Percentiles rank a stretch among this genome's conserved stretches.
Conservation (phyloP, 371 early-diverging fungal genomes). For the Circinella umbellata region DNA sequence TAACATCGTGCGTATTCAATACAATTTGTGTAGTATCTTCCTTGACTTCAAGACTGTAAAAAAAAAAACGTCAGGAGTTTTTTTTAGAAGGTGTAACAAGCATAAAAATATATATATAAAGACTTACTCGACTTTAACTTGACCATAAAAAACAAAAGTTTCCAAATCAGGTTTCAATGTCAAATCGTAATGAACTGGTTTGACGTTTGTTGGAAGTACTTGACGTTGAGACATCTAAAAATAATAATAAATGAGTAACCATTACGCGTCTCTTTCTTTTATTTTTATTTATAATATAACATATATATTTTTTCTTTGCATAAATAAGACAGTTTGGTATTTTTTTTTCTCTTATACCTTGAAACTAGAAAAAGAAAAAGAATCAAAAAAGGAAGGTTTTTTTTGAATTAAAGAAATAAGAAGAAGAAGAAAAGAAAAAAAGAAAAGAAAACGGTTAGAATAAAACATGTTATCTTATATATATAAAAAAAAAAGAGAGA, state of each 20-base stretch:
- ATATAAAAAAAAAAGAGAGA: too few species aligned
- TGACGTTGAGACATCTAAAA: constrained; percentile 37
- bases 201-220: constrained; percentile 75
- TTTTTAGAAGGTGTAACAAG: too few species aligned
- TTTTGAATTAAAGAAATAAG: too few species aligned
- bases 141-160: constrained; percentile 71
- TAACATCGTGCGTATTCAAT: constrained; percentile 66
- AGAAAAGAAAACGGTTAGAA: too few species aligned
- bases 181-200: constrained; percentile 77
- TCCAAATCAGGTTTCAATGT: constrained; percentile 68
- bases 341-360: too few species aligned
- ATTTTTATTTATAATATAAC: too few species aligned
- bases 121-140: constrained; percentile 61
- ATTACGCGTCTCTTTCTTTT: neutral
- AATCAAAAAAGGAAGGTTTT: too few species aligned
- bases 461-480: too few species aligned
- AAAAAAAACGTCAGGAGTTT: neutral
- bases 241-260: neutral
- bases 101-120: neutral
- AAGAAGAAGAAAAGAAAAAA: too few species aligned
- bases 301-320: neutral
- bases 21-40: constrained; percentile 66
- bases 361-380: too few species aligned
- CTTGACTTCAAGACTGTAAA: constrained; percentile 55
- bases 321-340: too few species aligned